Conservation (phyloP, 2,329 filamentous ascomycete species). For the Salinomyces thailandicus region DNA sequence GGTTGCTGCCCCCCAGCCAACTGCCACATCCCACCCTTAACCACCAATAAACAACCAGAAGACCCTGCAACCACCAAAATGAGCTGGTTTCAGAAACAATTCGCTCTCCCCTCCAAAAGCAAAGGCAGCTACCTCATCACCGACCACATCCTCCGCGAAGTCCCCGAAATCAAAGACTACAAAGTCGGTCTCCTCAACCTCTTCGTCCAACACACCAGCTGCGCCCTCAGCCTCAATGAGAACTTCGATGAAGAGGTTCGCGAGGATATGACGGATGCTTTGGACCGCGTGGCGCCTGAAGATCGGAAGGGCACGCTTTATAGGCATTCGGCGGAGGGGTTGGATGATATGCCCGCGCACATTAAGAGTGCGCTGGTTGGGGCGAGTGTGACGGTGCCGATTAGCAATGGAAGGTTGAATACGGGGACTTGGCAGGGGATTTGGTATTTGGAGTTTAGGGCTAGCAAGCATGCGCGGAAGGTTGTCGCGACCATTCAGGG, state of each 20-base stretch:
- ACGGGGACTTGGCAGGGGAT: slow-evolving; percentile 76
- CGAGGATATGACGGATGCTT: slow-evolving; percentile 79
- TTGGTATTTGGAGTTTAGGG: slow-evolving; percentile 88
- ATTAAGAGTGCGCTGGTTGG: slow-evolving; percentile 86
- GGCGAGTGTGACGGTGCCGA: slow-evolving; percentile 81
- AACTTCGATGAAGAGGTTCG: slow-evolving; percentile 78
- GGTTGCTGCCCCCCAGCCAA: slow-evolving; percentile 23
- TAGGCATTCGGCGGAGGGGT: slow-evolving; percentile 74
- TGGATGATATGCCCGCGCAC: slow-evolving; percentile 95
- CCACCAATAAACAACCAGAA: slow-evolving; percentile 12
- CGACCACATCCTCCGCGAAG: slow-evolving; percentile 54
- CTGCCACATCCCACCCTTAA: slow-evolving; percentile 15
- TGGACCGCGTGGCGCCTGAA: slow-evolving; percentile 81
- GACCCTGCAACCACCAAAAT: slow-evolving; percentile 12
- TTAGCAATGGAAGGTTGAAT: slow-evolving; percentile 69
- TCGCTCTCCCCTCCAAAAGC: slow-evolving; percentile 64
- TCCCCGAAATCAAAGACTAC: slow-evolving; percentile 75
- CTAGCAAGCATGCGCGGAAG: slow-evolving; percentile 62
- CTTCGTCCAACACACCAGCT: slow-evolving; percentile 92
- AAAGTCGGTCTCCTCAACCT: slow-evolving; percentile 79
- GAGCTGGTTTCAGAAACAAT: slow-evolving; percentile 75
- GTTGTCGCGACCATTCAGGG: slow-evolving; percentile 93
- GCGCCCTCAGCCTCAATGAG: slow-evolving; percentile 84
- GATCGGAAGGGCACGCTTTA: slow-evolving; percentile 60
- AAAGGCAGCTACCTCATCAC: slow-evolving; percentile 88